Evolutionary conservation across 345 rosid species (phyloP), one percentile per base, ranked within the genome.

Genomic region (Brassica rapa): DNA sequence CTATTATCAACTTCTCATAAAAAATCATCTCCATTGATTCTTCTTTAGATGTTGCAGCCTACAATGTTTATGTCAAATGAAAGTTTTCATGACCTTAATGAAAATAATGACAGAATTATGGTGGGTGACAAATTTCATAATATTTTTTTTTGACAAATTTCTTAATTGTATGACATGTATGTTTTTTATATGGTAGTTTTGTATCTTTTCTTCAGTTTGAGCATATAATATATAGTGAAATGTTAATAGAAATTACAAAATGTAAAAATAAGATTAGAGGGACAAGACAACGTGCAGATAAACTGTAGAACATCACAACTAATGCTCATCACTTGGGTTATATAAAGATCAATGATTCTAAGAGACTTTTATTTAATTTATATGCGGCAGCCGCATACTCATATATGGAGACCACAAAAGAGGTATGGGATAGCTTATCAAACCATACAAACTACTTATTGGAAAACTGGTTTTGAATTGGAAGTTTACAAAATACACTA

Each of bases 1-100:
- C 67, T 49, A 80, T 67, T 53, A 63, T 69, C 65, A 74, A 74
- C 70, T 59, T 39, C 41, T 72, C 62, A 67, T 9, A 30, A 27
- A 27, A 27, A 27, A 70, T 74, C 29, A 64, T 43, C 33, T 63
- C 37, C 70, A 61, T 10, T 61, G 21, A 55, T 11, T 66, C 57
- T 1, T 69, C 43, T 61, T 46, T 60, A 59, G 11, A 9, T 39
- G 46, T 39, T 59, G 15, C 12, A 75, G 73, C 35, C 15, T 21
- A 10, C 21, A 71, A 24, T 72, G 12, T 11, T 5, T 21, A 8
- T 61, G 49, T 32, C 64, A 23, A 68, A 27, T 39, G 62, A 27
- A 16, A 75, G 15, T 2, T 39, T 57, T 3, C 67, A 60, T 41
- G 60, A 67, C 68, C 35, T 59, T 37, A 19, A 57, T 46, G 24